These are phyloP conservation scores for Pseudozyma flocculosa DNA, from an alignment of 1,284 basidiomycete genomes.

Conservation along the genomic window DNA sequence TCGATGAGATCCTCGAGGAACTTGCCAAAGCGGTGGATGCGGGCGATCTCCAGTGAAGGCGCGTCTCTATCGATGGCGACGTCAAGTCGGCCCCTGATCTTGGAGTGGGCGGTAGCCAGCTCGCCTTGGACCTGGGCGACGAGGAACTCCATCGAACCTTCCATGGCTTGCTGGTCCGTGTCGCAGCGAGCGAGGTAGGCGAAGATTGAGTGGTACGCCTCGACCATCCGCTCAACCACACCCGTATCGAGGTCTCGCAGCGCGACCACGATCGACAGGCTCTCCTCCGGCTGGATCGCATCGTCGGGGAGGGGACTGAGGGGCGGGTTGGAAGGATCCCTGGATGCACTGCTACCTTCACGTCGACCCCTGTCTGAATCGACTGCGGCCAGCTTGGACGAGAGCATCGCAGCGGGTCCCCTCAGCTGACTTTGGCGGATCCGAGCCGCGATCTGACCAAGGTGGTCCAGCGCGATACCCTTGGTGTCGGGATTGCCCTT, in stretches of 20 bases:
- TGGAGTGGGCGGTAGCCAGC: slow-evolving; percentile 25
- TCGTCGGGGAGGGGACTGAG: slow-evolving; percentile 1
- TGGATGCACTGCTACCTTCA: background rate
- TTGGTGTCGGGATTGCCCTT: slow-evolving; percentile 66
- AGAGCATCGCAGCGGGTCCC: too few relatives aligned
- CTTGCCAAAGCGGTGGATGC: slow-evolving; percentile 20
- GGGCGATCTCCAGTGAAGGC: slow-evolving; percentile 8
- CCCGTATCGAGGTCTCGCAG: slow-evolving; percentile 60
- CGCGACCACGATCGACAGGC: slow-evolving; percentile 25
- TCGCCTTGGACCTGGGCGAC: slow-evolving; percentile 43
- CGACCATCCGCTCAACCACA: slow-evolving; percentile 66
- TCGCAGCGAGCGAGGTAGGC: slow-evolving; percentile 65
- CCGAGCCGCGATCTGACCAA: slow-evolving; percentile 84
- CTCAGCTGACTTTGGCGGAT: slow-evolving; percentile 62
- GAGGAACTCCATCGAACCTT: slow-evolving; percentile 34
- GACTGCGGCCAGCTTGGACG: too few relatives aligned
- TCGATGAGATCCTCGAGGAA: slow-evolving; percentile 21
- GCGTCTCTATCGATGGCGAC: slow-evolving; percentile 1
- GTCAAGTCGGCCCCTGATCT: background rate
- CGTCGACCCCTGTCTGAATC: too few relatives aligned
- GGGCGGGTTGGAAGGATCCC: background rate
- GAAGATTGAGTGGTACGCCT: slow-evolving; percentile 68
- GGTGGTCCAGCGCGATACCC: slow-evolving; percentile 83
- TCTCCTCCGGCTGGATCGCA: slow-evolving; percentile 15
- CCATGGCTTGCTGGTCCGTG: slow-evolving; percentile 34